These are phyloP conservation scores for Curvularia sp. DNA, from an alignment of 2,329 filamentous ascomycete species.

Conservation along the genomic window DNA sequence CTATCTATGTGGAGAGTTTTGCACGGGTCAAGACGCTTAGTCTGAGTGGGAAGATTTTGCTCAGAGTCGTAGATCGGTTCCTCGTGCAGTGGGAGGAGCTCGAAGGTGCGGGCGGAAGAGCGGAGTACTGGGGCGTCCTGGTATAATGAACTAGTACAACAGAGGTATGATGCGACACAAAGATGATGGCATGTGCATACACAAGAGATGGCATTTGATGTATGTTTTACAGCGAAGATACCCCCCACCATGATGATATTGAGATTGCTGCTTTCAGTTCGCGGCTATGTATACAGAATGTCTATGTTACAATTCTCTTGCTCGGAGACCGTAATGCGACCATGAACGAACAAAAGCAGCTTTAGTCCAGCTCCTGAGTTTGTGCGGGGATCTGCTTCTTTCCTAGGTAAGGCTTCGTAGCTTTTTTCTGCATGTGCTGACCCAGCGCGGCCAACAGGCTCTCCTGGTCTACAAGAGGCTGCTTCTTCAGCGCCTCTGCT, in stretches of 20 bases:
- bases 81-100: slow-evolving; percentile 81
- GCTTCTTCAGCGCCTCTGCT: slow-evolving; percentile 24
- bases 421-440: slow-evolving; percentile 48
- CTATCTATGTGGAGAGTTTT: slow-evolving; percentile 92
- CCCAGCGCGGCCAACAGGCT: slow-evolving; percentile 53
- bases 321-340: background rate
- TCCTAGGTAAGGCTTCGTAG: slow-evolving; percentile 20
- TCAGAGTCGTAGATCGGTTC: slow-evolving; percentile 75
- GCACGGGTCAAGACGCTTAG: slow-evolving; percentile 84
- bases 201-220: slow-evolving; percentile 15
- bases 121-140: slow-evolving; percentile 56
- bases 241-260: slow-evolving; percentile 5
- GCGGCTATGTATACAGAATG: slow-evolving; percentile 34
- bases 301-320: slow-evolving; percentile 25
- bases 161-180: background rate
- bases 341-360: background rate
- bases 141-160: no score
- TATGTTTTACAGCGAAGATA: slow-evolving; percentile 21
- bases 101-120: slow-evolving; percentile 52
- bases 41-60: slow-evolving; percentile 79
- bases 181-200: background rate
- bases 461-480: slow-evolving; percentile 41
- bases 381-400: slow-evolving; percentile 22
- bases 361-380: slow-evolving; percentile 23
- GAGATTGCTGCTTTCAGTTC: slow-evolving; percentile 10